These are phyloP conservation scores for Pseudogymnoascus sp. DNA, from an alignment of 2,329 filamentous ascomycete genomes.

Conservation along the genomic window DNA sequence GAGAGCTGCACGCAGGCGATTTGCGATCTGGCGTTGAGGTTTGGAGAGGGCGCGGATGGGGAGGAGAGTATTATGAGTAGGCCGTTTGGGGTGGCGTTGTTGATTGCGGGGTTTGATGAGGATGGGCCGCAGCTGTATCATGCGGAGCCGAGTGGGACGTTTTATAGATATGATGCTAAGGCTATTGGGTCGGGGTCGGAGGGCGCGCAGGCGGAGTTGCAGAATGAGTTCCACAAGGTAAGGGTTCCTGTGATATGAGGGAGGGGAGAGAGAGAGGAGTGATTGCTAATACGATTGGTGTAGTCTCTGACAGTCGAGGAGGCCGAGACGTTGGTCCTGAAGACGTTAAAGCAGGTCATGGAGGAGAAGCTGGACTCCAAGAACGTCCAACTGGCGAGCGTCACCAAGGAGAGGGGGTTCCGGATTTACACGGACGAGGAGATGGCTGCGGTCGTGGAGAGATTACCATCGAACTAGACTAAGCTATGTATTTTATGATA, in stretches of 20 bases:
- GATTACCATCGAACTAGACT: conserved; percentile 59
- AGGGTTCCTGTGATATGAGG: background rate
- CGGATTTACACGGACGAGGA: conserved; percentile 97
- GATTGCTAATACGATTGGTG: conserved; percentile 17
- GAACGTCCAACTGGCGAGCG: conserved; percentile 96
- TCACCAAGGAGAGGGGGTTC: conserved; percentile 96
- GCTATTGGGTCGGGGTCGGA: conserved; percentile 96
- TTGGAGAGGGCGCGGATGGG: conserved; percentile 93
- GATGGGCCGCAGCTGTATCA: conserved; percentile 96
- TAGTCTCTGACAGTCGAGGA: conserved; percentile 83
- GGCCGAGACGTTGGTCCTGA: conserved; percentile 89
- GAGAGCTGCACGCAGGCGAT: conserved; percentile 99
- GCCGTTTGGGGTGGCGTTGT: conserved; percentile 89
- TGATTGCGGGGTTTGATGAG: conserved; percentile 96
- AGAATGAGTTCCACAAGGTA: conserved; percentile 96
- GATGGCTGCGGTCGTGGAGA: conserved; percentile 87
- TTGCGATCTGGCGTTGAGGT: conserved; percentile 90
- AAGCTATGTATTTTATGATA: conserved; percentile 7
- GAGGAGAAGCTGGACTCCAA: conserved; percentile 98
- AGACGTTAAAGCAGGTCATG: conserved; percentile 99
- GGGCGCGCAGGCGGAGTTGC: conserved; percentile 92
- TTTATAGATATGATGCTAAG: conserved; percentile 98
- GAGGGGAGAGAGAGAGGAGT: background rate
- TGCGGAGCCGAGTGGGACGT: conserved; percentile 94
- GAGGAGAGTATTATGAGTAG: conserved; percentile 98